These are phyloP conservation scores for Amanita muscaria DNA, from an alignment of 768 basidiomycete genomes.

Conservation along the genomic window DNA sequence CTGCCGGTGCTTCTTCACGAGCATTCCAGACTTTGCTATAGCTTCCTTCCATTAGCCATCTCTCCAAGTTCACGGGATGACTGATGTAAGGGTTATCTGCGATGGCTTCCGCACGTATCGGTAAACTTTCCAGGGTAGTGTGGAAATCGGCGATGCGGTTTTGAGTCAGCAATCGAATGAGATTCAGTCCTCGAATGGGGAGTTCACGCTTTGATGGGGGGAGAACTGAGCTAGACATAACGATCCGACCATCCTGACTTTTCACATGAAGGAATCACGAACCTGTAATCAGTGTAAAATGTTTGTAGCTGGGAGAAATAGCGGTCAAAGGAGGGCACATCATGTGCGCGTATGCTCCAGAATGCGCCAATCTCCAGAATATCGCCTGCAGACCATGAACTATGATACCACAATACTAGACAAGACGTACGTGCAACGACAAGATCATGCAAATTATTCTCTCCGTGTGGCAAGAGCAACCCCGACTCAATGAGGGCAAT, in stretches of 20 bases:
- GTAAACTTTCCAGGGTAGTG: conserved; percentile 87
- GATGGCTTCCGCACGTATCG: conserved; percentile 57
- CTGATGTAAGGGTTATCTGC: conserved; percentile 63
- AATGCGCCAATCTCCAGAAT: conserved; percentile 94
- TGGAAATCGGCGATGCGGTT: conserved; percentile 98
- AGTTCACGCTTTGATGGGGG: conserved; percentile 83
- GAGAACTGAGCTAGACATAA: conserved; percentile 47
- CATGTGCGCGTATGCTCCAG: conserved; percentile 82
- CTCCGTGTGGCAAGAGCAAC: conserved; percentile 62
- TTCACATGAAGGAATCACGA: too few relatives aligned
- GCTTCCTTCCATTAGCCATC: conserved; percentile 98
- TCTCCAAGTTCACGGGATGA: conserved; percentile 86
- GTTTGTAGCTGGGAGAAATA: conserved; percentile 89
- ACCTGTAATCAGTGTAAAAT: conserved; percentile 86
- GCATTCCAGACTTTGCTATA: conserved; percentile 98
- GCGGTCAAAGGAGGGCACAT: conserved; percentile 89
- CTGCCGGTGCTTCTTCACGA: conserved; percentile 82
- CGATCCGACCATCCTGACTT: conserved; percentile 1
- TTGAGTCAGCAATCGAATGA: conserved; percentile 89
- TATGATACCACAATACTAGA: background rate
- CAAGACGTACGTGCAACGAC: conserved; percentile 57
- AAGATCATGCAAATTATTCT: conserved; percentile 59
- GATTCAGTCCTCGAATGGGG: conserved; percentile 84
- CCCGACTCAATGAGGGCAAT: conserved; percentile 72
- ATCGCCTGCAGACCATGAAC: conserved; percentile 48